phyloP scores from a whole-genome alignment of 192 early-diverging fungal species.

The Rhizophlyctis rosea region DNA sequence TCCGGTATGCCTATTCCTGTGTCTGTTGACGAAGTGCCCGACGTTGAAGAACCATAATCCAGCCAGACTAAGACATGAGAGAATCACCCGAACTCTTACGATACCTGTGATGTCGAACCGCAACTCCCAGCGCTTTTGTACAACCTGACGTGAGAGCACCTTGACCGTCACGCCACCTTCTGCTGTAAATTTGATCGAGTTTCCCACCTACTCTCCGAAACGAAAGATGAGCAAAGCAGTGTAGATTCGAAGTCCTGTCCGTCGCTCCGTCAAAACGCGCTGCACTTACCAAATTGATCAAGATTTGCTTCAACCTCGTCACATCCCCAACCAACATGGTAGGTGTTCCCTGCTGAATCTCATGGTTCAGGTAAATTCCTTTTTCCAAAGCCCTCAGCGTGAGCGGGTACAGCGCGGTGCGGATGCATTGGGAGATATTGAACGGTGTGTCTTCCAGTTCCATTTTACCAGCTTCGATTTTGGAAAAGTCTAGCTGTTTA shows the following conservation, averaged over 20 bases:
- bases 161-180: constrained; percentile 16
- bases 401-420: constrained; percentile 62
- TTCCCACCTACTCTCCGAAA: constrained; percentile 28
- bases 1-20: constrained; percentile 84
- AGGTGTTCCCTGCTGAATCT: constrained; percentile 66
- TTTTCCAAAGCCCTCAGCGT: constrained; percentile 72
- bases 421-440: constrained; percentile 16
- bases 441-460: constrained; percentile 19
- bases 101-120: constrained; percentile 37
- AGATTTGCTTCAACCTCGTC: constrained; percentile 67
- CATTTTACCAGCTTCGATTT: constrained; percentile 24
- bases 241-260: not conserved
- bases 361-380: constrained; percentile 63
- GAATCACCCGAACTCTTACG: not conserved
- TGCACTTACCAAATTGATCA: constrained; percentile 73
- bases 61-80: not conserved
- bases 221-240: not conserved
- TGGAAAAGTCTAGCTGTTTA: constrained; percentile 16
- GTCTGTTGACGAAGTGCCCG: constrained; percentile 45
- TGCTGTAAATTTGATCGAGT: constrained; percentile 40
- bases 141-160: not conserved
- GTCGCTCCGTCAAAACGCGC: not conserved
- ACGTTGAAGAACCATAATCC: not conserved
- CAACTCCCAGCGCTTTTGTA: constrained; percentile 47
- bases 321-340: constrained; percentile 55